These are phyloP conservation scores for Eucalyptus marginata DNA, from an alignment of 345 rosid species.

Conservation along the genomic window DNA sequence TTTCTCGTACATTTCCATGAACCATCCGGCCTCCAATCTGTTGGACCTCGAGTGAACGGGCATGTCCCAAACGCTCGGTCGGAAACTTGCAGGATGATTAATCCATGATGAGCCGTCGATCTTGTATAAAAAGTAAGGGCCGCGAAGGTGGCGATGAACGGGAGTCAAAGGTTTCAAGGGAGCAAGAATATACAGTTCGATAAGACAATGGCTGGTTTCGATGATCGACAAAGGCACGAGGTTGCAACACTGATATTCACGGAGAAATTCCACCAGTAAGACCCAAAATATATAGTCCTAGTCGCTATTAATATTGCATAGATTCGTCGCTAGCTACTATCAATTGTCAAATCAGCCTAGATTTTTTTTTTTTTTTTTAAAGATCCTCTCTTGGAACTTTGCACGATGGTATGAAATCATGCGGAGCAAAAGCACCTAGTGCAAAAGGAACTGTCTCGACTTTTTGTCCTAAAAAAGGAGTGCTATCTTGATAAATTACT, in stretches of 20 bases:
- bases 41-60: background rate
- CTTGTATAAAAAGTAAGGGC: too few relatives aligned
- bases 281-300: background rate
- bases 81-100: background rate
- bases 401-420: background rate
- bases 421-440: too few relatives aligned
- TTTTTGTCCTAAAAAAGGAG: background rate
- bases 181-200: background rate
- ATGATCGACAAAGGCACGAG: background rate
- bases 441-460: background rate
- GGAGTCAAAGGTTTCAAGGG: background rate
- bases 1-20: background rate
- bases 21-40: slow-evolving; percentile 1
- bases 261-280: background rate
- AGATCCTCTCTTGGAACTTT: background rate
- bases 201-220: too few relatives aligned
- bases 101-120: background rate
- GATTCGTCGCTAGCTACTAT: background rate
- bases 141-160: too few relatives aligned
- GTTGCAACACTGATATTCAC: background rate
- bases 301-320: background rate
- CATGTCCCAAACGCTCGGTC: too few relatives aligned
- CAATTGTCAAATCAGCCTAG: too few relatives aligned
- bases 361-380: too few relatives aligned
- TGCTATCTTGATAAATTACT: too few relatives aligned